Conservation (phyloP, 139 green algal genomes). For the Spirogloea muscicola region DNA sequence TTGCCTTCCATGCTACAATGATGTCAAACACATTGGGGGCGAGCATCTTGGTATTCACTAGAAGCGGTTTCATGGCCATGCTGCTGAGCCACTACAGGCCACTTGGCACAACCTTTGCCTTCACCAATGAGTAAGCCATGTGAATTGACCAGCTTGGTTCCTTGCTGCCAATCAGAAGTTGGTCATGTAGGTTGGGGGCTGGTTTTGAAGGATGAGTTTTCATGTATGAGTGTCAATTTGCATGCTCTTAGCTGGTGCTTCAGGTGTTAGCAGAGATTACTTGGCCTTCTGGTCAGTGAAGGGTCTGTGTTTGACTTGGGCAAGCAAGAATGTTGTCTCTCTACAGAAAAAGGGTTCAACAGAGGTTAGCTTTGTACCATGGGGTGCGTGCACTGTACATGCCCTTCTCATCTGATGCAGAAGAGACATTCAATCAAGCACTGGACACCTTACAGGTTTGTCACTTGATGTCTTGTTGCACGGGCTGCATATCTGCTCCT, state of each 20-base stretch:
- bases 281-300: too few relatives aligned
- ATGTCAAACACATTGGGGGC: conserved; percentile 83
- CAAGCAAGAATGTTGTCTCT: conserved; percentile 1
- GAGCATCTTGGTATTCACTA: conserved; percentile 61
- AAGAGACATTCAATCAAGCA: conserved; percentile 60
- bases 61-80: conserved; percentile 70
- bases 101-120: conserved; percentile 71
- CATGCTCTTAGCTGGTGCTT: too few relatives aligned
- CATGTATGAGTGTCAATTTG: too few relatives aligned
- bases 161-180: too few relatives aligned
- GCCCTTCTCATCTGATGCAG: conserved; percentile 54
- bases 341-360: conserved; percentile 63
- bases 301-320: too few relatives aligned
- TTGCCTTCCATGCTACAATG: conserved; percentile 78
- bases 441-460: conserved; percentile 13
- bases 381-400: conserved; percentile 60
- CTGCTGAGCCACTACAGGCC: conserved; percentile 82
- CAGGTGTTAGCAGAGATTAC: too few relatives aligned
- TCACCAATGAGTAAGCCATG: conserved; percentile 69
- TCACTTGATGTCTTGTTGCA: neutral
- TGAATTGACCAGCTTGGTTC: too few relatives aligned
- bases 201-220: too few relatives aligned
- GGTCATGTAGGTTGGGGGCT: too few relatives aligned
- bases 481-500: neutral
- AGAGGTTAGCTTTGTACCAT: conserved; percentile 76